Evolutionary conservation across 108 stramenopile species (phyloP).

Genomic region (Mediolabrus comicus): DNA sequence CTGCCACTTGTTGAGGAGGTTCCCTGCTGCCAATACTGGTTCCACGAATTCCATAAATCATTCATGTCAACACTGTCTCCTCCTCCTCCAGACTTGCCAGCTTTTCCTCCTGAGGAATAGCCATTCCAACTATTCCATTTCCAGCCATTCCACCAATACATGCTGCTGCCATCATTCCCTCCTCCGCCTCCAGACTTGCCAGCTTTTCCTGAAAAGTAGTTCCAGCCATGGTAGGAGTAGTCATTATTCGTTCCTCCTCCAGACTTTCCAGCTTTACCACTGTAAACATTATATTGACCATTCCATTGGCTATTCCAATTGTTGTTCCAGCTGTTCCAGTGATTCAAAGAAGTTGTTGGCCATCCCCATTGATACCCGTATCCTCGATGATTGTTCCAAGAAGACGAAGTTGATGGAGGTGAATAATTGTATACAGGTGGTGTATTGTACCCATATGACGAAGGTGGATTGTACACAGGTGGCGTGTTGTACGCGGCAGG

Average conservation of each 20-base stretch:
- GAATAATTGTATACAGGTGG: background rate
- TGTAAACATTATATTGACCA: background rate
- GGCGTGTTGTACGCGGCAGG: background rate
- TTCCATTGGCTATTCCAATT: background rate
- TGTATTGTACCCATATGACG: background rate
- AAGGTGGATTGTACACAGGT: background rate
- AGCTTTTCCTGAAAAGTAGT: background rate
- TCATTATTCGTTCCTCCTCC: background rate
- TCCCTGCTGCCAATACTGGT: no score
- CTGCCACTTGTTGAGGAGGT: no score
- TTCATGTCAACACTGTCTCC: no score
- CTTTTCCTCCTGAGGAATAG: no score
- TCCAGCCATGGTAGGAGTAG: background rate
- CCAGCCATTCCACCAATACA: background rate
- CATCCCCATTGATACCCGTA: background rate
- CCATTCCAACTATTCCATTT: background rate
- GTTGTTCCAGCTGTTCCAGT: background rate
- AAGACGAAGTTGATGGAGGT: background rate
- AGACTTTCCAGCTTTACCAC: background rate
- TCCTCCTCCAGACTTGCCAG: background rate
- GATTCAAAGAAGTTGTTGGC: background rate
- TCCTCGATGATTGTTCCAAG: background rate
- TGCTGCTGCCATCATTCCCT: no score
- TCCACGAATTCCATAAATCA: no score
- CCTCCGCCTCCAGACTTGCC: background rate